Percentiles rank a stretch among this genome's conserved stretches.
These are phyloP conservation scores for Trichocomaceae sp. DNA, from an alignment of 2,329 filamentous ascomycete species.

Conservation along the genomic window DNA sequence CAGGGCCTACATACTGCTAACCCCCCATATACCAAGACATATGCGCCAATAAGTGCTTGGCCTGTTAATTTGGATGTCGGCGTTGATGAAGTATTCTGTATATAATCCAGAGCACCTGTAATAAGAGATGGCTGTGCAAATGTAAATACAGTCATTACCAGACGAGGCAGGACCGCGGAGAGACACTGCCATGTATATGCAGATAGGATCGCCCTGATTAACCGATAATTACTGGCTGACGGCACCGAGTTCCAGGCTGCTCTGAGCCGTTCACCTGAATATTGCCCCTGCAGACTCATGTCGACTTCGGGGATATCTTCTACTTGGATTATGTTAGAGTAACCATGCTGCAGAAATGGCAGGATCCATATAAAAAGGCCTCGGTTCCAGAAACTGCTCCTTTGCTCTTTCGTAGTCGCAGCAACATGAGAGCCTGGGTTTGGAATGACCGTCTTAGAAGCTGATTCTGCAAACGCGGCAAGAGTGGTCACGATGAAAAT, in stretches of 20 bases:
- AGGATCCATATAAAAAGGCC: conserved; percentile 46
- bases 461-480: conserved; percentile 35
- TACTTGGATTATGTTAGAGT: conserved; percentile 32
- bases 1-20: conserved; percentile 27
- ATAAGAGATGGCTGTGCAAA: conserved; percentile 34
- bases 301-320: conserved; percentile 41
- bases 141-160: conserved; percentile 29
- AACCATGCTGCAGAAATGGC: conserved; percentile 42
- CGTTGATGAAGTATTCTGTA: conserved; percentile 24
- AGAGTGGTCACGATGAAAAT: conserved; percentile 33
- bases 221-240: conserved; percentile 27
- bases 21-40: conserved; percentile 38
- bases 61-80: conserved; percentile 27
- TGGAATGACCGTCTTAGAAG: conserved; percentile 31
- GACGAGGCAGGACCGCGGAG: conserved; percentile 25
- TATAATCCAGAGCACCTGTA: conserved; percentile 29
- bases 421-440: background rate
- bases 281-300: conserved; percentile 36
- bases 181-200: conserved; percentile 29
- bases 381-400: conserved; percentile 40
- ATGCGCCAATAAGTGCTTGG: conserved; percentile 39
- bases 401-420: background rate
- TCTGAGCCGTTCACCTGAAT: conserved; percentile 28
- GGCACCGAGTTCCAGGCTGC: conserved; percentile 30
- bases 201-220: conserved; percentile 25